These are phyloP conservation scores for Ophiostoma piceae DNA, from an alignment of 2,329 filamentous ascomycete species.

Conservation along the genomic window DNA sequence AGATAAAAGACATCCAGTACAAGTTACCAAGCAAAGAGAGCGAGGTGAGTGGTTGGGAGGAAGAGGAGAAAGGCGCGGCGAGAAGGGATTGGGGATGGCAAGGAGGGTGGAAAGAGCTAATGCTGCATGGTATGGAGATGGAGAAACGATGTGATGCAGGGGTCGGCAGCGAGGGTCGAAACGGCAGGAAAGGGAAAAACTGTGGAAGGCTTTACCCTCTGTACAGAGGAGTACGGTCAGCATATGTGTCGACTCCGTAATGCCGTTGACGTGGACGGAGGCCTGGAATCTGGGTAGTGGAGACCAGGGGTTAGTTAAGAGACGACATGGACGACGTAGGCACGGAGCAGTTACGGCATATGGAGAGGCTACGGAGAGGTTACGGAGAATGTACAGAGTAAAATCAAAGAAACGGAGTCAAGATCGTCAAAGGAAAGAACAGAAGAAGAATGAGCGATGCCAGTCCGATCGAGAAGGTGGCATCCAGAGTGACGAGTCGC, in stretches of 20 bases:
- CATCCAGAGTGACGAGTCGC: neutral
- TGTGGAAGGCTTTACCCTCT: neutral
- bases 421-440: neutral
- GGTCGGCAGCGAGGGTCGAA: conserved; percentile 12
- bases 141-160: conserved; percentile 22
- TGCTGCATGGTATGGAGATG: conserved; percentile 12
- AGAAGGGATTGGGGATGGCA: neutral
- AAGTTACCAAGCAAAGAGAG: no score
- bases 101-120: conserved; percentile 16
- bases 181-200: conserved; percentile 8
- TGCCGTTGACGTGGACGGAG: conserved; percentile 12
- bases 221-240: neutral
- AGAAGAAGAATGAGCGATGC: neutral
- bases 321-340: neutral
- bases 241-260: conserved; percentile 1
- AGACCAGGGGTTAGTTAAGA: neutral
- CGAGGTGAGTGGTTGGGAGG: conserved; percentile 9
- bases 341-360: neutral
- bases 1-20: conserved; percentile 5
- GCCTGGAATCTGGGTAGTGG: conserved; percentile 9
- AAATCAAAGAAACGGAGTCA: neutral
- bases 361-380: neutral
- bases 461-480: conserved; percentile 5
- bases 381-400: neutral
- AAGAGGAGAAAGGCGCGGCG: conserved; percentile 9